These are phyloP conservation scores for Penicillium lividum DNA, from an alignment of 495 filamentous ascomycete genomes.

Conservation along the genomic window DNA sequence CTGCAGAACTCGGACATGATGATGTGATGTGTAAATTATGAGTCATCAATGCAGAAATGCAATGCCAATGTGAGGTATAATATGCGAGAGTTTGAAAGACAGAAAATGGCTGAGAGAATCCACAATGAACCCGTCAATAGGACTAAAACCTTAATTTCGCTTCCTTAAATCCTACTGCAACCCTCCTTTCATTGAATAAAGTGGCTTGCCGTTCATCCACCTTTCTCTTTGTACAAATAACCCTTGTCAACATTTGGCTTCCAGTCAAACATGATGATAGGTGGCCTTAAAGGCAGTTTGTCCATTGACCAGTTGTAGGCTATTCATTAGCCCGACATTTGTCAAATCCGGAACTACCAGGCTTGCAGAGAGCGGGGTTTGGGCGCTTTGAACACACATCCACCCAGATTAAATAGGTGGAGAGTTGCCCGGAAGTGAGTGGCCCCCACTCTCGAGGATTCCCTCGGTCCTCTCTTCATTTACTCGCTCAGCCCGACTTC, in stretches of 20 bases:
- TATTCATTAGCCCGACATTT: background rate
- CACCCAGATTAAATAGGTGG: background rate
- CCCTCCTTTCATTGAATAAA: background rate
- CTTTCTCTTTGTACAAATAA: background rate
- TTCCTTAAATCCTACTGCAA: background rate
- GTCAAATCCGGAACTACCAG: background rate
- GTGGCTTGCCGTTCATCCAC: background rate
- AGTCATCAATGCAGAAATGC: background rate
- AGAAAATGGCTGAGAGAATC: background rate
- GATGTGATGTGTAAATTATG: background rate
- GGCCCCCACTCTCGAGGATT: background rate
- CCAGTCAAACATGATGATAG: background rate
- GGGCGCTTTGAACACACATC: background rate
- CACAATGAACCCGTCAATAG: background rate
- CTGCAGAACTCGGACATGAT: background rate
- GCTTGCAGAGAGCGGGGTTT: background rate
- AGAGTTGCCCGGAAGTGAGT: background rate
- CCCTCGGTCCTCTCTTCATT: background rate
- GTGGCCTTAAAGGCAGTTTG: background rate
- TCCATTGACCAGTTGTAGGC: background rate
- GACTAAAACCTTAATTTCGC: background rate
- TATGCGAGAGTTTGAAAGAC: too few relatives aligned
- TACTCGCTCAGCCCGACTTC: background rate
- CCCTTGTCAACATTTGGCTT: background rate
- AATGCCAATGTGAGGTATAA: background rate